Conservation (phyloP, 805 yeast species). For the Teunomyces cretensis region DNA sequence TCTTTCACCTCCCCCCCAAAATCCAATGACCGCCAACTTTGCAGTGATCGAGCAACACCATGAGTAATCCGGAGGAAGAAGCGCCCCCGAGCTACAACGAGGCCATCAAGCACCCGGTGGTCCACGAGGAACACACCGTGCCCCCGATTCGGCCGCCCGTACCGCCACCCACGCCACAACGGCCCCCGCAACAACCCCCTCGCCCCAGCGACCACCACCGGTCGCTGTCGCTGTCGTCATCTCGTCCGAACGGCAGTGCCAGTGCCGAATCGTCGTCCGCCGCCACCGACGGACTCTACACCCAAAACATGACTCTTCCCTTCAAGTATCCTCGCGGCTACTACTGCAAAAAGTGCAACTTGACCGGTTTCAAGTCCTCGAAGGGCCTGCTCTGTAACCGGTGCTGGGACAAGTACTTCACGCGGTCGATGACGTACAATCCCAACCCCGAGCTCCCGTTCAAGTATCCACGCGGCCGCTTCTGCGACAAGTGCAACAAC, state of each 20-base stretch:
- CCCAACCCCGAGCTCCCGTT: slow-evolving; percentile 58
- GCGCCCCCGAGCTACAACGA: slow-evolving; percentile 52
- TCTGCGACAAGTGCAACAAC: slow-evolving; percentile 70
- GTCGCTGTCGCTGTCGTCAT: background rate
- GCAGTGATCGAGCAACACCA: too few relatives aligned
- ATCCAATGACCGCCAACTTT: too few relatives aligned
- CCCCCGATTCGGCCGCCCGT: slow-evolving; percentile 7
- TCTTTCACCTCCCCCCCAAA: too few relatives aligned
- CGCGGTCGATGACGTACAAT: slow-evolving; percentile 36
- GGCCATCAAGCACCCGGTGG: slow-evolving; percentile 27
- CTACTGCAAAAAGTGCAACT: slow-evolving; percentile 33
- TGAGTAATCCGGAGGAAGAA: background rate
- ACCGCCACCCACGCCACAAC: slow-evolving; percentile 9
- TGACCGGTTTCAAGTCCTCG: slow-evolving; percentile 31
- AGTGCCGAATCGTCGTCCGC: too few relatives aligned
- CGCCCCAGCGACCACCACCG: slow-evolving; percentile 7
- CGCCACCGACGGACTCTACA: slow-evolving; percentile 13
- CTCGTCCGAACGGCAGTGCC: background rate
- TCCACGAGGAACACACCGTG: slow-evolving; percentile 1
- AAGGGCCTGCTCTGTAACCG: slow-evolving; percentile 25
- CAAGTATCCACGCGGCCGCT: slow-evolving; percentile 60
- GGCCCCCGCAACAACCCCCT: slow-evolving; percentile 8
- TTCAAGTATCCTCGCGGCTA: slow-evolving; percentile 31
- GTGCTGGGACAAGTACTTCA: slow-evolving; percentile 32
- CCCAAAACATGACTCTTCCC: slow-evolving; percentile 18